A percentile compares a stretch with the other conserved stretches of the same genome.
These are phyloP conservation scores for Colletotrichum salicis DNA, from an alignment of 2,329 filamentous ascomycete genomes.

Conservation along the genomic window DNA sequence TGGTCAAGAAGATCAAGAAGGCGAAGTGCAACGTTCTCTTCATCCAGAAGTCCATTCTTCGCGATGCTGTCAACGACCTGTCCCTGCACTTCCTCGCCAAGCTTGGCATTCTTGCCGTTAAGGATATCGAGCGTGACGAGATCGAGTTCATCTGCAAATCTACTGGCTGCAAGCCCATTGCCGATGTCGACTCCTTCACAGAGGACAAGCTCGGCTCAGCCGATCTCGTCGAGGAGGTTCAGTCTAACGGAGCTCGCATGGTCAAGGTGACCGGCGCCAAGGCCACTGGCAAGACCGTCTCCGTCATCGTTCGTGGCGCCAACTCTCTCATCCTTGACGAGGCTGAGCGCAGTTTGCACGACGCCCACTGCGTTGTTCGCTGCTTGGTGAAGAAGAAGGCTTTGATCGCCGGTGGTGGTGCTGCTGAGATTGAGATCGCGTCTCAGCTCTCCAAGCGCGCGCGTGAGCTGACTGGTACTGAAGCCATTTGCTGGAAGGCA, in stretches of 20 bases:
- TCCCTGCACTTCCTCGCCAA: constrained; percentile 98
- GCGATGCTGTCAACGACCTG: constrained; percentile 97
- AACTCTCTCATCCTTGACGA: constrained; percentile 96
- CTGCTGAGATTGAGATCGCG: constrained; percentile 95
- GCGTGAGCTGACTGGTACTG: constrained; percentile 86
- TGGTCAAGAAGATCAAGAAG: constrained; percentile 99
- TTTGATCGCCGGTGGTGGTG: constrained; percentile 96
- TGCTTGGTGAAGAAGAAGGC: constrained; percentile 99
- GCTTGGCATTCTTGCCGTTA: constrained; percentile 93
- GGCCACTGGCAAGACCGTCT: constrained; percentile 86
- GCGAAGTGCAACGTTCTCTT: constrained; percentile 98
- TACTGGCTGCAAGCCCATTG: constrained; percentile 98
- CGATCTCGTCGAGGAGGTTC: constrained; percentile 92
- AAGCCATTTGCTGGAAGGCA: constrained; percentile 98
- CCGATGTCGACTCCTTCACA: constrained; percentile 97
- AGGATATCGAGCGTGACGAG: constrained; percentile 98
- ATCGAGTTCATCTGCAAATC: constrained; percentile 99
- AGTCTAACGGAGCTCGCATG: constrained; percentile 87
- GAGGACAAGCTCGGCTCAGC: constrained; percentile 97
- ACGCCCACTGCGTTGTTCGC: constrained; percentile 96
- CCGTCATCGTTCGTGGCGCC: constrained; percentile 92
- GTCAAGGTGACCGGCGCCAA: constrained; percentile 96
- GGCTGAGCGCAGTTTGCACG: constrained; percentile 95
- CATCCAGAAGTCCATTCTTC: constrained; percentile 98
- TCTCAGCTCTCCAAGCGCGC: constrained; percentile 85